phyloP scores from a whole-genome alignment of 2,329 filamentous ascomycete species.

The Cadophora malorum region DNA sequence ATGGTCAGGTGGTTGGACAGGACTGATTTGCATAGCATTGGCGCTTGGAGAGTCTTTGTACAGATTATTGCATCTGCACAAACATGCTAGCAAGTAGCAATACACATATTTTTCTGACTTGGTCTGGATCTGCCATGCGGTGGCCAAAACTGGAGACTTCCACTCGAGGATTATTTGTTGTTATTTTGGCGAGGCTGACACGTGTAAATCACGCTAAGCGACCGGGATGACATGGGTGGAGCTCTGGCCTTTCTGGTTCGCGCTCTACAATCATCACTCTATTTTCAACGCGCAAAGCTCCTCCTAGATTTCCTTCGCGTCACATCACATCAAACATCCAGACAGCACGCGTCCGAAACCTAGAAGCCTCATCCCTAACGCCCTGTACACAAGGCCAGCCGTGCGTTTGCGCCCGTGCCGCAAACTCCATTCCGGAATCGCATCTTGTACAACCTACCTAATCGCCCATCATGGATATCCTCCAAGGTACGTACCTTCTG shows the following conservation, averaged over 20 bases:
- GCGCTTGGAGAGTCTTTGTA: constrained; percentile 21
- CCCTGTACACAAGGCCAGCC: too few relatives aligned
- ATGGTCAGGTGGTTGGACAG: constrained; percentile 12
- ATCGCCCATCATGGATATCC: constrained; percentile 31
- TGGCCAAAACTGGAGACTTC: background rate
- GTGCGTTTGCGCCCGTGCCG: too few relatives aligned
- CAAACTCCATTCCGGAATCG: background rate
- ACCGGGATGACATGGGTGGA: background rate
- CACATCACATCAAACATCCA: background rate
- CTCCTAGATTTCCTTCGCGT: background rate
- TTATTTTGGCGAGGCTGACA: background rate
- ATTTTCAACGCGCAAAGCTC: background rate
- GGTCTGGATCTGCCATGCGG: too few relatives aligned
- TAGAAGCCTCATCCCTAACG: too few relatives aligned
- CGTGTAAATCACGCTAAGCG: constrained; percentile 18
- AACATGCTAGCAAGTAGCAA: background rate
- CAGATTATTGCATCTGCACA: constrained; percentile 22
- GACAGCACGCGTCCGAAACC: background rate
- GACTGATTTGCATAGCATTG: constrained; percentile 32
- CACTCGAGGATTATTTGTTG: background rate
- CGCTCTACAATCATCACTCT: background rate
- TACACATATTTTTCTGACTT: background rate
- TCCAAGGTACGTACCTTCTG: constrained; percentile 32
- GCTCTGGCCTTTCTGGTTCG: background rate
- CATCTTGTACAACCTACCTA: background rate